Evolutionary conservation across 441 rosid genomes (phyloP).

Genomic region (Dalechampia spathulata): DNA sequence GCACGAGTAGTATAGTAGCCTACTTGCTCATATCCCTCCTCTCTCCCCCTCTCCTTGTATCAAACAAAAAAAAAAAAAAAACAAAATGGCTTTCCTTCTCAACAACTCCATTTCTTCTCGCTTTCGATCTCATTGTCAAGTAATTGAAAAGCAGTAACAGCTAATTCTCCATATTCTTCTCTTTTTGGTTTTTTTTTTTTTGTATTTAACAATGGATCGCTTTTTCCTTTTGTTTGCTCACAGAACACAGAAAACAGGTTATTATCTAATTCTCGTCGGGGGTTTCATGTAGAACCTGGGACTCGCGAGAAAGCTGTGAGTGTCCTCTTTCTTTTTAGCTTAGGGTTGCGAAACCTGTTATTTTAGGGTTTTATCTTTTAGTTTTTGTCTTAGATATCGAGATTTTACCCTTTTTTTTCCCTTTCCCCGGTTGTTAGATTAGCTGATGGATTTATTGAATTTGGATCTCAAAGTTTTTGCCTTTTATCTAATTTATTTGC

Average conservation of each 20-base stretch:
- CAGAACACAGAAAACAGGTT: constrained; percentile 24
- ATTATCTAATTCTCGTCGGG: constrained; percentile 39
- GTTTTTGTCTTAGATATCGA: too few relatives aligned
- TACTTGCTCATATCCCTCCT: too few relatives aligned
- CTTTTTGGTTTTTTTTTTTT: background rate
- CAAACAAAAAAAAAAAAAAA: too few relatives aligned
- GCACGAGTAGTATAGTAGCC: background rate
- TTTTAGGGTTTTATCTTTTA: background rate
- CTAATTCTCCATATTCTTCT: background rate
- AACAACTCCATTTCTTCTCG: constrained; percentile 42
- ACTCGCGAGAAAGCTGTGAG: constrained; percentile 92
- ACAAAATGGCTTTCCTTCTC: constrained; percentile 56
- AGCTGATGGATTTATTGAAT: too few relatives aligned
- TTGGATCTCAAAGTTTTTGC: too few relatives aligned
- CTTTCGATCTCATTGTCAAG: constrained; percentile 58
- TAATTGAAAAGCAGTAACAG: constrained; percentile 2
- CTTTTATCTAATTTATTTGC: too few relatives aligned
- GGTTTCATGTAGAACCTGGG: constrained; percentile 64
- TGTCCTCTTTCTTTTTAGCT: background rate
- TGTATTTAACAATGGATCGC: background rate
- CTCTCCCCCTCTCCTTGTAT: too few relatives aligned
- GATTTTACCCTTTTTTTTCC: background rate
- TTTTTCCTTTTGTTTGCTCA: constrained; percentile 34
- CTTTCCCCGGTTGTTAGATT: too few relatives aligned
- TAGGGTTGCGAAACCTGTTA: background rate